Percentiles rank a stretch among this genome's conserved stretches.
Evolutionary conservation across 2,329 filamentous ascomycete genomes (phyloP).

Genomic region (Acarospora socialis): DNA sequence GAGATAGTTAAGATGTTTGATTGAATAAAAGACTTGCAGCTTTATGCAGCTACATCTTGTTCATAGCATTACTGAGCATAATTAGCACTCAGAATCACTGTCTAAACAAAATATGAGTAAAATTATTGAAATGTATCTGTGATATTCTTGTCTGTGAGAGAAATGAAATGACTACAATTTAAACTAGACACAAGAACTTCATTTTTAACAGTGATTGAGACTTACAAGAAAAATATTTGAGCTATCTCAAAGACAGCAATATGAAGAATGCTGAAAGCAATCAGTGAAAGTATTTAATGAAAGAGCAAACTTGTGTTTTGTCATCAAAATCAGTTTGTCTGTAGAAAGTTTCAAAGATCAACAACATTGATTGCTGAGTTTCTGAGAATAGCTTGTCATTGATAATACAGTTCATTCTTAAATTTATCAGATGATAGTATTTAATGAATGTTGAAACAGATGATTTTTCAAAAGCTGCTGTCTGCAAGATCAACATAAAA

Average conservation of each 20-base stretch:
- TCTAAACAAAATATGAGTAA: constrained; percentile 11
- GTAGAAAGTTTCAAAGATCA: constrained; percentile 6
- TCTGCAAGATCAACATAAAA: constrained; percentile 16
- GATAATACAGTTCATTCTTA: constrained; percentile 21
- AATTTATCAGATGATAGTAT: constrained; percentile 9
- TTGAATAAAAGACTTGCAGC: constrained; percentile 6
- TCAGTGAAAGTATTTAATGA: constrained; percentile 11
- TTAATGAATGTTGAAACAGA: constrained; percentile 19
- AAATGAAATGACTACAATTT: constrained; percentile 15
- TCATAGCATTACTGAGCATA: constrained; percentile 15
- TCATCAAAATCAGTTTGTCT: constrained; percentile 10
- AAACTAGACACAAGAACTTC: constrained; percentile 18
- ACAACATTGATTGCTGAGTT: constrained; percentile 18
- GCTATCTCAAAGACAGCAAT: constrained; percentile 14
- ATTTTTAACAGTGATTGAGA: constrained; percentile 17
- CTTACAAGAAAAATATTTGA: constrained; percentile 19
- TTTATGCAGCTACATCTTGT: constrained; percentile 4
- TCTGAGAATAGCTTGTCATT: constrained; percentile 21
- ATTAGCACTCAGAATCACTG: constrained; percentile 9
- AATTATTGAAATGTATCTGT: constrained; percentile 1
- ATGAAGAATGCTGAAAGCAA: constrained; percentile 12
- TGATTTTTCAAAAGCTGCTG: constrained; percentile 19
- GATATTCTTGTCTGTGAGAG: constrained; percentile 6
- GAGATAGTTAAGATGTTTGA: constrained; percentile 2
- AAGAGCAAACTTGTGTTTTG: constrained; percentile 3